A percentile compares a stretch with the other conserved stretches of the same genome.
Conservation (phyloP, 2,329 filamentous ascomycete genomes). For the Tricladium varicosporioides region DNA sequence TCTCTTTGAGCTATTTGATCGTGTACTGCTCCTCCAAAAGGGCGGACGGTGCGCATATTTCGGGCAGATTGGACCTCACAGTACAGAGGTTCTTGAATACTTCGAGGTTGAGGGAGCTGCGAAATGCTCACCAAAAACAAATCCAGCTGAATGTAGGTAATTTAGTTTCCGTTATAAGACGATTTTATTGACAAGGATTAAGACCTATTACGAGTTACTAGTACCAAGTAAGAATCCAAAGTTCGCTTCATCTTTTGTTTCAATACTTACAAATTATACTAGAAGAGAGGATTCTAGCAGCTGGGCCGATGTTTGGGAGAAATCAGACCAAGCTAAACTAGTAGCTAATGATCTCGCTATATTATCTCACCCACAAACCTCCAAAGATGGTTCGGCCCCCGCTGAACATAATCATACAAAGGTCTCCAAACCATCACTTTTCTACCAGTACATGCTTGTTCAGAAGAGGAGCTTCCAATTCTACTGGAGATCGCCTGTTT, state of each 20-base stretch:
- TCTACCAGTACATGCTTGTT: conserved; percentile 1
- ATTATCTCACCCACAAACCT: not conserved
- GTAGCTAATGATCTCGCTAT: not conserved
- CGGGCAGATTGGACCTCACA: conserved; percentile 71
- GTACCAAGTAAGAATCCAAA: not conserved
- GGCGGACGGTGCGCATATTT: conserved; percentile 78
- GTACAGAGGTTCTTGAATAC: conserved; percentile 63
- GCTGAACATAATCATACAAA: not conserved
- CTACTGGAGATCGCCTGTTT: conserved; percentile 71
- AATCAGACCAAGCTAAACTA: conserved; percentile 36
- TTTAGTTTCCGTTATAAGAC: conserved; percentile 59
- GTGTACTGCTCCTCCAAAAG: conserved; percentile 72
- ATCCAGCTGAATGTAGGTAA: conserved; percentile 71
- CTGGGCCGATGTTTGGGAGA: conserved; percentile 54
- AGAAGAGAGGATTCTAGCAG: conserved; percentile 26
- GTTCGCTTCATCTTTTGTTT: not conserved
- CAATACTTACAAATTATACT: not conserved
- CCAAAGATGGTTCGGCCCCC: not conserved
- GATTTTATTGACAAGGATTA: not conserved
- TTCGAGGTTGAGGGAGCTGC: conserved; percentile 69
- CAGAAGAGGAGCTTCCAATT: conserved; percentile 61
- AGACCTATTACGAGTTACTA: conserved; percentile 1
- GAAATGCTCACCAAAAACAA: conserved; percentile 62
- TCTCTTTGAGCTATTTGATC: conserved; percentile 85
- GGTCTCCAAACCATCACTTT: not conserved